Conservation (phyloP, 345 rosid species). For the Linum tenue region DNA sequence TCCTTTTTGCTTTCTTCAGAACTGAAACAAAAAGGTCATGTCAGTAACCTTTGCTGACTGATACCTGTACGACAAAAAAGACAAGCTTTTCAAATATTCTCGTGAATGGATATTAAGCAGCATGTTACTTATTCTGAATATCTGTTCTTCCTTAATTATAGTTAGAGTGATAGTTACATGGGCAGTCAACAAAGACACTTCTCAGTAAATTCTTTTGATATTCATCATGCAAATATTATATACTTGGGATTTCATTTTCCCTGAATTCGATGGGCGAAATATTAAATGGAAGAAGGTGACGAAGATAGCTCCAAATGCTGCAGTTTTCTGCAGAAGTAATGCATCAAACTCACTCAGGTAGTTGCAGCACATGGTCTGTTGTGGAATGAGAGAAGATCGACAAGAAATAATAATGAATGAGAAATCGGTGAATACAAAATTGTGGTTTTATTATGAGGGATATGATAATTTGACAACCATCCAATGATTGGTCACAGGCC, state of each 20-base stretch:
- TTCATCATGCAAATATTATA: not conserved
- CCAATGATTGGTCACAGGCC: not conserved
- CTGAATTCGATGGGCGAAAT: not conserved
- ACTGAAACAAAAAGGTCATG: not conserved
- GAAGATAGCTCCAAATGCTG: not conserved
- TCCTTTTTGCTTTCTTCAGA: conserved; percentile 5
- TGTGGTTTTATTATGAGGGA: no score
- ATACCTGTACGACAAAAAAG: not conserved
- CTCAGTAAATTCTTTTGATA: not conserved
- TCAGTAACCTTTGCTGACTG: not conserved
- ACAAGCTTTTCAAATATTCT: not conserved
- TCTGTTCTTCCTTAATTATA: no score
- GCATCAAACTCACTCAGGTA: not conserved
- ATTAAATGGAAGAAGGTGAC: not conserved
- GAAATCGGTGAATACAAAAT: no score
- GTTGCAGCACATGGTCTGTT: not conserved
- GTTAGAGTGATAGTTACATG: not conserved
- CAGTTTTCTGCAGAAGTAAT: not conserved
- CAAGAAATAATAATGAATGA: not conserved
- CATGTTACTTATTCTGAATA: no score
- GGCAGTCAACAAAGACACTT: not conserved
- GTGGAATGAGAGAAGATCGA: not conserved
- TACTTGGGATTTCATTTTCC: not conserved
- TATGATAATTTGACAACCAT: not conserved
- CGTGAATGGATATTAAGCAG: no score